phyloP scores from a whole-genome alignment of 2,329 filamentous ascomycete species.

The Aspergillus chevalieri region DNA sequence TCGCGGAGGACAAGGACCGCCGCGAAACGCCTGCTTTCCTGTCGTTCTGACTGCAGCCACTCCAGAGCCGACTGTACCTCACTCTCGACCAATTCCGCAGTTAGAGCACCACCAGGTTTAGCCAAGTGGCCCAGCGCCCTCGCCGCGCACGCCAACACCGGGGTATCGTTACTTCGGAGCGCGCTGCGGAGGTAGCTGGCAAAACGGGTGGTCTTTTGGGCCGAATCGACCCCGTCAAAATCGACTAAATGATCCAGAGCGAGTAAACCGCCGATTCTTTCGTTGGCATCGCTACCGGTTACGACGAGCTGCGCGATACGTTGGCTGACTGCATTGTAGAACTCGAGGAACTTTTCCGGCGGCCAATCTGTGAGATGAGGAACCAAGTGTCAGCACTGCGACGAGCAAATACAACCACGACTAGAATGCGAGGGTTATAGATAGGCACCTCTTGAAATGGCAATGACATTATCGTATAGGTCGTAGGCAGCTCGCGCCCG shows the following conservation, averaged over 20 bases:
- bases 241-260: constrained; percentile 90
- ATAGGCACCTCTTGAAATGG: constrained; percentile 40
- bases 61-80: constrained; percentile 95
- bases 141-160: constrained; percentile 84
- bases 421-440: background rate
- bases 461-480: constrained; percentile 41
- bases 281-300: constrained; percentile 77
- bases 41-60: constrained; percentile 90
- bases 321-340: constrained; percentile 61
- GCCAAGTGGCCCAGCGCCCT: constrained; percentile 85
- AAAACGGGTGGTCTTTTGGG: constrained; percentile 89
- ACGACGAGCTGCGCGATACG: constrained; percentile 69
- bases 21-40: constrained; percentile 88
- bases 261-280: constrained; percentile 85
- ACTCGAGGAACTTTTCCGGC: constrained; percentile 69
- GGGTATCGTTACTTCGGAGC: constrained; percentile 82
- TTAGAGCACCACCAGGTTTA: constrained; percentile 84
- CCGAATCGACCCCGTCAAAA: constrained; percentile 90
- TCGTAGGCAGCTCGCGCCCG: constrained; percentile 45
- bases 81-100: constrained; percentile 91
- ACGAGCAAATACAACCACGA: background rate
- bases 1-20: constrained; percentile 88
- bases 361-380: constrained; percentile 58
- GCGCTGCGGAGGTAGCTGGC: constrained; percentile 83
- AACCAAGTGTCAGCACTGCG: background rate